Evolutionary conservation across 2,329 filamentous ascomycete species (phyloP).

Genomic region (Lachnellula arida): DNA sequence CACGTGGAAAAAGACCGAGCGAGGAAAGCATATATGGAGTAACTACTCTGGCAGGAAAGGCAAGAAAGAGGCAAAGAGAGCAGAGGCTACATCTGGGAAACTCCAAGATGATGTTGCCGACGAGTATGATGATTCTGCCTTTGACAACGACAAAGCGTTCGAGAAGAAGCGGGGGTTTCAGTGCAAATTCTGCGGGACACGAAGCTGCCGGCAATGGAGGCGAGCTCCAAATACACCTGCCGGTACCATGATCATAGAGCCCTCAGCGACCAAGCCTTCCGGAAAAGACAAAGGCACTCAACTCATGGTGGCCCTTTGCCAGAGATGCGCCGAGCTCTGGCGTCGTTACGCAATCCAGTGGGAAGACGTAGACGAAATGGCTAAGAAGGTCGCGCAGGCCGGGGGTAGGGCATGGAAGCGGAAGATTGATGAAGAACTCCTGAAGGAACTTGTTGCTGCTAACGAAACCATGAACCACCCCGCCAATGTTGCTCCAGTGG

Average conservation of each 20-base stretch:
- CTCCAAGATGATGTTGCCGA: slow-evolving; percentile 90
- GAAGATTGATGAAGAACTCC: slow-evolving; percentile 84
- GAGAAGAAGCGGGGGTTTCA: slow-evolving; percentile 78
- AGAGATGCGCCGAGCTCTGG: slow-evolving; percentile 90
- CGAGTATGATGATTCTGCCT: slow-evolving; percentile 90
- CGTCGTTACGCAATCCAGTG: slow-evolving; percentile 93
- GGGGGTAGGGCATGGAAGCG: slow-evolving; percentile 82
- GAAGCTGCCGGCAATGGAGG: slow-evolving; percentile 82
- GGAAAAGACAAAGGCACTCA: slow-evolving; percentile 71
- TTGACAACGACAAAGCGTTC: slow-evolving; percentile 76
- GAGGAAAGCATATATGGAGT: slow-evolving; percentile 85
- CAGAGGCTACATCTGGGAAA: slow-evolving; percentile 66
- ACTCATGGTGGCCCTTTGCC: slow-evolving; percentile 77
- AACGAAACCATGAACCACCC: slow-evolving; percentile 54
- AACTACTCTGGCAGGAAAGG: slow-evolving; percentile 82
- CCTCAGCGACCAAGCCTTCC: slow-evolving; percentile 55
- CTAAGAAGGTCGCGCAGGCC: slow-evolving; percentile 76
- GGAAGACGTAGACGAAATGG: slow-evolving; percentile 88
- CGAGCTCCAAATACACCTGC: slow-evolving; percentile 75
- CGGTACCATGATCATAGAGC: slow-evolving; percentile 62
- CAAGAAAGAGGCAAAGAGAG: slow-evolving; percentile 78
- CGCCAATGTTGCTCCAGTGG: slow-evolving; percentile 30
- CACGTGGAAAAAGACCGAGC: slow-evolving; percentile 92
- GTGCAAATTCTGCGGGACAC: slow-evolving; percentile 88
- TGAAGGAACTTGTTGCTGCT: slow-evolving; percentile 64